Percentiles rank a stretch among this genome's conserved stretches.
phyloP scores from a whole-genome alignment of 1,284 basidiomycete genomes.

The Pascua sp. region DNA sequence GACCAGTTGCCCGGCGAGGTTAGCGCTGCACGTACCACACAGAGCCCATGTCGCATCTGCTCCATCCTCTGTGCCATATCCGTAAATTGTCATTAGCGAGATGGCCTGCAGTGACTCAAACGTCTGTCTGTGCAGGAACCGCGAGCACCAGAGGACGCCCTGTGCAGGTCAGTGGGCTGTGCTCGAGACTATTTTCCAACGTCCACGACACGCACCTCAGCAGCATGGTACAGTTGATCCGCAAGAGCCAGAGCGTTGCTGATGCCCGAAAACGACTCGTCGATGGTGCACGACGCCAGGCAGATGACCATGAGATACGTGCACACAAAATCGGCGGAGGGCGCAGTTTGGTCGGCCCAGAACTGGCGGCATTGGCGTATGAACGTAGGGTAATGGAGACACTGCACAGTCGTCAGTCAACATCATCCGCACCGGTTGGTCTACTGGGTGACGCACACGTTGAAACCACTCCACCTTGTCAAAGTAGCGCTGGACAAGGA shows the following conservation, averaged over 20 bases:
- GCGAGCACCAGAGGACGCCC: conserved; percentile 20
- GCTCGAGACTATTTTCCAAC: neutral
- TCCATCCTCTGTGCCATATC: conserved; percentile 15
- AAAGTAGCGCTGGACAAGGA: conserved; percentile 20
- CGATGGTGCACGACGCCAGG: conserved; percentile 8
- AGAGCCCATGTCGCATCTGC: conserved; percentile 20
- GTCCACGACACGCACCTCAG: conserved; percentile 3
- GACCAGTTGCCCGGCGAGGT: neutral
- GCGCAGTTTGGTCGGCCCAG: conserved; percentile 2
- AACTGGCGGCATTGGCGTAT: conserved; percentile 15
- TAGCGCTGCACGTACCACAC: neutral
- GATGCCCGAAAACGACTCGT: conserved; percentile 8
- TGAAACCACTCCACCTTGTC: conserved; percentile 23
- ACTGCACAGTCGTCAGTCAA: conserved; percentile 6
- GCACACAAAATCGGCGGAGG: conserved; percentile 14
- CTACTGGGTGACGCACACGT: neutral
- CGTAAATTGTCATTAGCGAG: conserved; percentile 18
- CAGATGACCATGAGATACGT: conserved; percentile 22
- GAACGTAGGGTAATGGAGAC: conserved; percentile 20
- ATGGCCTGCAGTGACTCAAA: conserved; percentile 22
- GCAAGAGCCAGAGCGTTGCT: conserved; percentile 10
- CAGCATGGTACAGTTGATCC: conserved; percentile 15
- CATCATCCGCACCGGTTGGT: neutral
- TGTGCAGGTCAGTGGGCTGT: neutral
- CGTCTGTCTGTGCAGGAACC: conserved; percentile 17